Evolutionary conservation across 2,329 filamentous ascomycete species (phyloP), one percentile per base, ranked within the genome.

Genomic region (Aspergillaceae sp.): DNA sequence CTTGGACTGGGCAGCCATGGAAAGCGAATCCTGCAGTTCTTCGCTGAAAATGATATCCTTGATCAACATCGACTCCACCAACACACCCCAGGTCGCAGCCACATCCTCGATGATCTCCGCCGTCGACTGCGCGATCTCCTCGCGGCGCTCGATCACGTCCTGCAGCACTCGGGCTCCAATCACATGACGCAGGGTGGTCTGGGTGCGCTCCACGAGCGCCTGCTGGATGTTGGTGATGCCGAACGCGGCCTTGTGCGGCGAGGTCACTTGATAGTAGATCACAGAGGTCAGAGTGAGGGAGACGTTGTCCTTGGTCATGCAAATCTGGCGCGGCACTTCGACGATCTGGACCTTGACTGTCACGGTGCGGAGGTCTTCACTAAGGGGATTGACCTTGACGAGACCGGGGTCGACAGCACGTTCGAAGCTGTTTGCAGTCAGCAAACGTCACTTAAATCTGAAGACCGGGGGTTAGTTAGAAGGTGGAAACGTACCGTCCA

Each of bases 241-340:
- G 65, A 97, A 98, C 49, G 92, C 91, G 48, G 91, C 89, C 73
- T 94, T 96, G 78, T 97, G 91, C 1, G 92, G 92, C 29, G 86
- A 86, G 46, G 84, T 86, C 62, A 98, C 91, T 76, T 95, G 90
- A 75, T 98, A 98, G 79, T 98, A 98, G 72, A 98, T 96, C 65
- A 98, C 92, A 4, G 87, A 94, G 41, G 90, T 97, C 56, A 98
- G 77, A 59, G 90, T 84, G 37, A 98, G 77, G 40, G 87, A 94
- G 53, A 97, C 92, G 61, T 98, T 98, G 76, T 98, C 92, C 74
- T 97, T 97, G 67, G 92, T 98, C 90, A 98, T 98, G 77, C 92
- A 97, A 51, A 91, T 82, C 71, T 98, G 92, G 71, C 90, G 83
- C 11, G 91, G 91, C 27, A 98, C 92, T 75, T 98, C 71, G 66